phyloP scores from a whole-genome alignment of 352 stramenopile species.

The Phytophthora aleatoria region DNA sequence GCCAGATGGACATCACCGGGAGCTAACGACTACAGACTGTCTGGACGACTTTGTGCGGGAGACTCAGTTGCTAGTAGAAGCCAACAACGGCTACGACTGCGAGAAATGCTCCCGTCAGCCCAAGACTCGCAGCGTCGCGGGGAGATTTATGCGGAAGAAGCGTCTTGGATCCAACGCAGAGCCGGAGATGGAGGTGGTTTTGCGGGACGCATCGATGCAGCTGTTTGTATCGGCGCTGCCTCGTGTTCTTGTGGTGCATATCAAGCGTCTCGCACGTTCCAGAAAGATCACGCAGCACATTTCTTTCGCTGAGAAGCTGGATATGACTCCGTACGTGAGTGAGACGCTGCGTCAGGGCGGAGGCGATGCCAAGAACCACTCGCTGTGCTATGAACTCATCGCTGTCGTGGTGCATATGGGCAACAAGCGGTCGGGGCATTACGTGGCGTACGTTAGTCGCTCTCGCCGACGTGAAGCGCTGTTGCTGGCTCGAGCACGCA shows the following conservation, averaged over 20 bases:
- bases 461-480: slow-evolving; percentile 42
- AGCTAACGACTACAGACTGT: slow-evolving; percentile 47
- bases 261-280: slow-evolving; percentile 60
- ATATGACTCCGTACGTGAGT: slow-evolving; percentile 55
- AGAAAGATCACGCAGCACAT: slow-evolving; percentile 77
- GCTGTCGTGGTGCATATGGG: slow-evolving; percentile 77
- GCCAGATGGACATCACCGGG: slow-evolving; percentile 25
- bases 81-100: slow-evolving; percentile 76
- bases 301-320: slow-evolving; percentile 56
- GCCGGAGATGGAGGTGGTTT: slow-evolving; percentile 35
- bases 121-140: slow-evolving; percentile 32
- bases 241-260: slow-evolving; percentile 66
- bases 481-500: slow-evolving; percentile 24
- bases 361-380: slow-evolving; percentile 26
- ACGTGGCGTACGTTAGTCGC: slow-evolving; percentile 75
- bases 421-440: slow-evolving; percentile 73
- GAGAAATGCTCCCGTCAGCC: slow-evolving; percentile 58
- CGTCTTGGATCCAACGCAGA: slow-evolving; percentile 25
- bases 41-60: slow-evolving; percentile 55
- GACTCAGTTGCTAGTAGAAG: slow-evolving; percentile 49
- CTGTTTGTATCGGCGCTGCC: slow-evolving; percentile 55
- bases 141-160: slow-evolving; percentile 41
- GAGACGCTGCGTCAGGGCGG: slow-evolving; percentile 33
- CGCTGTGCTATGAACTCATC: slow-evolving; percentile 62
- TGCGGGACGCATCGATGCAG: slow-evolving; percentile 64